Conservation (phyloP, 371 early-diverging fungal species). For the Mortierella sp. region DNA sequence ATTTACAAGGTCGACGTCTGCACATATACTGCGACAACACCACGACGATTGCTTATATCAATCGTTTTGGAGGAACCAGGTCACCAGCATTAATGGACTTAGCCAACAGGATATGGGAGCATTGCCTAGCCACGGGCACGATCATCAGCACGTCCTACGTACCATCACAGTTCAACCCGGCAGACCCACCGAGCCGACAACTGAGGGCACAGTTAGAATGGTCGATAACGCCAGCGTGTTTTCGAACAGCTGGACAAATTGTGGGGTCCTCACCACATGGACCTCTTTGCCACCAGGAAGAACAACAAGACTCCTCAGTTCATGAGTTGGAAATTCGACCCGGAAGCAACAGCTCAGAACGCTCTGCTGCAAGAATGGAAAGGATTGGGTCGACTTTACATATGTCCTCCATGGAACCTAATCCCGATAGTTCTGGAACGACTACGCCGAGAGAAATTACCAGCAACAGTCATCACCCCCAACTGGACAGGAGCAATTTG, state of each 20-base stretch:
- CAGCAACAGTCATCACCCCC: too few relatives aligned
- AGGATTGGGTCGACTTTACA: not conserved
- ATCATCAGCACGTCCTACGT: slow-evolving; percentile 27
- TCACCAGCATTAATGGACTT: not conserved
- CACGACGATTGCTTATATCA: slow-evolving; percentile 17
- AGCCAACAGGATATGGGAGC: slow-evolving; percentile 12
- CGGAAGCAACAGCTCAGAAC: not conserved
- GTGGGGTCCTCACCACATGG: slow-evolving; percentile 32
- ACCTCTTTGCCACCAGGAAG: slow-evolving; percentile 19
- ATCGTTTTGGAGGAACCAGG: not conserved
- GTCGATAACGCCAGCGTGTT: not conserved
- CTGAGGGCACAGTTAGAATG: slow-evolving; percentile 31
- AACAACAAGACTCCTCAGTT: not conserved
- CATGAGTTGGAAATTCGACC: slow-evolving; percentile 8
- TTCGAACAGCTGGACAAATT: slow-evolving; percentile 13
- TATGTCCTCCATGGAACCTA: too few relatives aligned
- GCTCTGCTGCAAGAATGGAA: not conserved
- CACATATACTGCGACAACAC: slow-evolving; percentile 27
- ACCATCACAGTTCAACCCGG: slow-evolving; percentile 36
- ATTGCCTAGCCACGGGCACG: slow-evolving; percentile 17
- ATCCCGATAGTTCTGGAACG: too few relatives aligned
- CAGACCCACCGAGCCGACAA: slow-evolving; percentile 24
- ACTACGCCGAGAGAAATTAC: too few relatives aligned
- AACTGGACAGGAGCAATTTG: too few relatives aligned
- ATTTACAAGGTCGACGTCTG: not conserved